Conservation (phyloP, 768 basidiomycete species). For the Rhodosporidiobolus sp. region DNA sequence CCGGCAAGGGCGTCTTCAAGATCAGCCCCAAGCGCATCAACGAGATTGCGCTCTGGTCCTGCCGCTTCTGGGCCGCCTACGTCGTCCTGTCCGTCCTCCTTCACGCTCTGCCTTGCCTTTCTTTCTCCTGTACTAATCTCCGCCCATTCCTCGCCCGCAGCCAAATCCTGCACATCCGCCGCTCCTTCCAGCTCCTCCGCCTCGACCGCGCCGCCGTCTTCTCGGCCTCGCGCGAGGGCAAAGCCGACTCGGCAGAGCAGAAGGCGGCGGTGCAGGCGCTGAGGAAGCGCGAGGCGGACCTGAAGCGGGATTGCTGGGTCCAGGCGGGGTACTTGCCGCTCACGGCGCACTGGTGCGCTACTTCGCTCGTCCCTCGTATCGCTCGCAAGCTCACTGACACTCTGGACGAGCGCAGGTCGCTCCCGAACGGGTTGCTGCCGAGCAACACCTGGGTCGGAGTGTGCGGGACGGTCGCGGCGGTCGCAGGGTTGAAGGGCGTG, state of each 20-base stretch:
- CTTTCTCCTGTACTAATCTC: slow-evolving; percentile 21
- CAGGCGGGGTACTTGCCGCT: slow-evolving; percentile 76
- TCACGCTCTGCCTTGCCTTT: too few relatives aligned
- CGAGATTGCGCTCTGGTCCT: slow-evolving; percentile 64
- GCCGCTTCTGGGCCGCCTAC: slow-evolving; percentile 77
- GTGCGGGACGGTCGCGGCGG: slow-evolving; percentile 37
- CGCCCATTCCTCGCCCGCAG: slow-evolving; percentile 54
- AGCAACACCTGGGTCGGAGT: slow-evolving; percentile 37
- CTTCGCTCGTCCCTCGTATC: background rate
- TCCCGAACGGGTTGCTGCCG: slow-evolving; percentile 34
- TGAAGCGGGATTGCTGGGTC: slow-evolving; percentile 67
- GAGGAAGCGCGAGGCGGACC: slow-evolving; percentile 63
- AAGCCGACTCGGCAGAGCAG: slow-evolving; percentile 14
- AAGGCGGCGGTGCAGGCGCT: slow-evolving; percentile 46
- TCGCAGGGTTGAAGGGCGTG: slow-evolving; percentile 27
- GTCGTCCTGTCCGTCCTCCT: slow-evolving; percentile 72
- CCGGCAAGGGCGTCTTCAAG: slow-evolving; percentile 40
- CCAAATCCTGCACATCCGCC: slow-evolving; percentile 34
- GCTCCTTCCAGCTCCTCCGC: slow-evolving; percentile 27
- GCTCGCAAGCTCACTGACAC: background rate
- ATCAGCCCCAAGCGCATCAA: slow-evolving; percentile 16
- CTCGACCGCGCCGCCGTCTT: background rate
- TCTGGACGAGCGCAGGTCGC: slow-evolving; percentile 18
- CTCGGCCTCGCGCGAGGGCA: slow-evolving; percentile 49
- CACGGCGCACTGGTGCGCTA: slow-evolving; percentile 71